phyloP scores from a whole-genome alignment of 768 basidiomycete genomes.

The Lactarius quietus region DNA sequence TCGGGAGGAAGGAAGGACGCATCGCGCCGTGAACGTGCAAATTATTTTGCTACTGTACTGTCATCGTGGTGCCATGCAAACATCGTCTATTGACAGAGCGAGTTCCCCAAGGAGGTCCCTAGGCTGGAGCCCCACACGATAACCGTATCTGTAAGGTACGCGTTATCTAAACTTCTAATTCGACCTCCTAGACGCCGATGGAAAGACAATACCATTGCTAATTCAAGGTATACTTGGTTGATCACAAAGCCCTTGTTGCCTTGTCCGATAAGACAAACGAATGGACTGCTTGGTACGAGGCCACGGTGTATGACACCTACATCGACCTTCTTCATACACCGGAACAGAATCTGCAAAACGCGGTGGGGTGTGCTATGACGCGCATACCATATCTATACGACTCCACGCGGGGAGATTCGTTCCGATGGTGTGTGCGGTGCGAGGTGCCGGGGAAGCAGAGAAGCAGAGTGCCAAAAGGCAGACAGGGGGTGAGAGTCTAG shows the following conservation, averaged over 20 bases:
- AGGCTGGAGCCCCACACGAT: too few species aligned
- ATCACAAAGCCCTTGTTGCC: too few species aligned
- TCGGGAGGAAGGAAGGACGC: not conserved
- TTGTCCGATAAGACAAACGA: too few species aligned
- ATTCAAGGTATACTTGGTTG: not conserved
- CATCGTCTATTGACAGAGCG: not conserved
- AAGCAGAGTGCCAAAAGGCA: not conserved
- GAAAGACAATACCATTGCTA: not conserved
- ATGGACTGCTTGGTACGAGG: too few species aligned
- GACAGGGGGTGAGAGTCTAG: not conserved
- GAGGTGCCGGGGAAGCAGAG: not conserved
- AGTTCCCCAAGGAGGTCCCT: too few species aligned
- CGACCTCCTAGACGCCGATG: not conserved
- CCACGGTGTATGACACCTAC: not conserved
- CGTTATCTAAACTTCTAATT: not conserved
- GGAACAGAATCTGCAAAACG: not conserved
- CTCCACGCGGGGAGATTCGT: not conserved
- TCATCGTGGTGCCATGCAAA: not conserved
- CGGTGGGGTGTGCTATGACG: not conserved
- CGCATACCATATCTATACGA: not conserved
- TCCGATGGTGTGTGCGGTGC: not conserved
- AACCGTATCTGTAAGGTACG: not conserved
- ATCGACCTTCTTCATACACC: not conserved
- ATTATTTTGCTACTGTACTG: not conserved
- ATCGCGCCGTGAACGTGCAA: not conserved